Evolutionary conservation across 1,284 basidiomycete genomes (phyloP).

Genomic region (Golubevia pallescens): DNA sequence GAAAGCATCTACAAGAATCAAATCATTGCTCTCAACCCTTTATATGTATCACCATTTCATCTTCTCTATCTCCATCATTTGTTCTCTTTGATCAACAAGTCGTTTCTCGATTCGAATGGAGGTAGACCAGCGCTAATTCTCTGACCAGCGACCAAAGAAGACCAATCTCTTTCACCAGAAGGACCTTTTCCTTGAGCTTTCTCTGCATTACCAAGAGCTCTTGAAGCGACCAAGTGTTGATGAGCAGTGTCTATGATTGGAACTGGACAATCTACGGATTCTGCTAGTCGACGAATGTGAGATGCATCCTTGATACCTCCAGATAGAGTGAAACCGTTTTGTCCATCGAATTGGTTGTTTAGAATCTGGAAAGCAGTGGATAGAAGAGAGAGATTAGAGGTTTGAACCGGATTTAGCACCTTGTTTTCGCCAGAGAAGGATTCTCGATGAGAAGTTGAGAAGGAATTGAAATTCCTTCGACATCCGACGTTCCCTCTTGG

Average conservation of each 20-base stretch:
- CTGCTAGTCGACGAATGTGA: slow-evolving; percentile 67
- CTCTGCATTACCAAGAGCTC: slow-evolving; percentile 72
- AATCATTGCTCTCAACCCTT: no score
- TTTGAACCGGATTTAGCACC: slow-evolving; percentile 7
- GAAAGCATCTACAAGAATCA: no score
- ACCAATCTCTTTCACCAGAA: slow-evolving; percentile 75
- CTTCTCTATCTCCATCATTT: no score
- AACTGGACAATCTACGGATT: slow-evolving; percentile 77
- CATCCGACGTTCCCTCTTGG: no score
- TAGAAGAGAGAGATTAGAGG: not conserved
- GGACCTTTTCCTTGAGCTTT: slow-evolving; percentile 67
- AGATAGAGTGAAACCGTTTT: slow-evolving; percentile 81
- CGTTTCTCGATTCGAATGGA: slow-evolving; percentile 72
- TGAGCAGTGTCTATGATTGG: slow-evolving; percentile 79
- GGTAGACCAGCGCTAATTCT: slow-evolving; percentile 75
- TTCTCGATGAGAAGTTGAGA: no score
- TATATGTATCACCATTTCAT: no score
- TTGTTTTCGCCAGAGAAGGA: no score
- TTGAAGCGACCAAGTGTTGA: slow-evolving; percentile 78
- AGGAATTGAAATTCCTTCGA: no score
- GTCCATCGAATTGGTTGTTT: slow-evolving; percentile 76
- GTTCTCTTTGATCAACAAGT: no score
- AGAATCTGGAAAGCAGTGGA: slow-evolving; percentile 71
- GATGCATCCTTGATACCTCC: slow-evolving; percentile 83
- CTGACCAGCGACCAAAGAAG: slow-evolving; percentile 73